These are phyloP conservation scores for Pseudopyricularia javanii DNA, from an alignment of 2,329 filamentous ascomycete species.

Conservation along the genomic window DNA sequence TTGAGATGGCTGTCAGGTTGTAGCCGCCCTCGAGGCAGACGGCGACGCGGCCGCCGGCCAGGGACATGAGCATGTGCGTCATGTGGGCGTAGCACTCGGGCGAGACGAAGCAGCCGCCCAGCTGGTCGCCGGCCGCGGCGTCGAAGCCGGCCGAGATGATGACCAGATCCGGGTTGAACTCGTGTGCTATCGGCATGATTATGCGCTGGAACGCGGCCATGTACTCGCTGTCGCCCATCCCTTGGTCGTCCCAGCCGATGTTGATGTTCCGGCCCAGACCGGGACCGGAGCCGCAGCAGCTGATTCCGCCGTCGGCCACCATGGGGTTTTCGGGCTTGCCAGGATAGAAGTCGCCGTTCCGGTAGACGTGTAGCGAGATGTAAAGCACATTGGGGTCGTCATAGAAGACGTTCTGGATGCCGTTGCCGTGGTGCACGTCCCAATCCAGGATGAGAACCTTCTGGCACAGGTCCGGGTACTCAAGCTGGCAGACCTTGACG, in stretches of 20 bases:
- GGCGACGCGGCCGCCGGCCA: slow-evolving; percentile 78
- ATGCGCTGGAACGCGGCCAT: slow-evolving; percentile 92
- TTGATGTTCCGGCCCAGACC: slow-evolving; percentile 54
- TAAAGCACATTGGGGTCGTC: slow-evolving; percentile 90
- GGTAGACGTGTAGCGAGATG: slow-evolving; percentile 85
- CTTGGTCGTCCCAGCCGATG: slow-evolving; percentile 54
- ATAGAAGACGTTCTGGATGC: slow-evolving; percentile 93
- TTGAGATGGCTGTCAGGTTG: slow-evolving; percentile 84
- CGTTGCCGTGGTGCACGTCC: slow-evolving; percentile 76
- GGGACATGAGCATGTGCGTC: slow-evolving; percentile 97
- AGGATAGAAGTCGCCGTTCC: slow-evolving; percentile 77
- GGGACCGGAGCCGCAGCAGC: slow-evolving; percentile 41
- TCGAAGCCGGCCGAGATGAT: slow-evolving; percentile 96
- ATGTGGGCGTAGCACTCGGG: slow-evolving; percentile 92
- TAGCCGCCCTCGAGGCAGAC: slow-evolving; percentile 95
- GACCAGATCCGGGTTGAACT: slow-evolving; percentile 89
- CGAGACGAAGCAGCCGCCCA: slow-evolving; percentile 86
- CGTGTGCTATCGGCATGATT: slow-evolving; percentile 88
- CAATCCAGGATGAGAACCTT: slow-evolving; percentile 93
- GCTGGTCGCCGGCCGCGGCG: slow-evolving; percentile 81
- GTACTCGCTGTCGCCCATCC: slow-evolving; percentile 95
- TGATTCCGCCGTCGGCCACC: slow-evolving; percentile 47
- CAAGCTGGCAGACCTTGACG: slow-evolving; percentile 71
- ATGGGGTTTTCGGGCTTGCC: slow-evolving; percentile 44
- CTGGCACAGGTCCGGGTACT: slow-evolving; percentile 68